These are phyloP conservation scores for Tremellales sp. DNA, from an alignment of 1,284 basidiomycete species.

Conservation along the genomic window DNA sequence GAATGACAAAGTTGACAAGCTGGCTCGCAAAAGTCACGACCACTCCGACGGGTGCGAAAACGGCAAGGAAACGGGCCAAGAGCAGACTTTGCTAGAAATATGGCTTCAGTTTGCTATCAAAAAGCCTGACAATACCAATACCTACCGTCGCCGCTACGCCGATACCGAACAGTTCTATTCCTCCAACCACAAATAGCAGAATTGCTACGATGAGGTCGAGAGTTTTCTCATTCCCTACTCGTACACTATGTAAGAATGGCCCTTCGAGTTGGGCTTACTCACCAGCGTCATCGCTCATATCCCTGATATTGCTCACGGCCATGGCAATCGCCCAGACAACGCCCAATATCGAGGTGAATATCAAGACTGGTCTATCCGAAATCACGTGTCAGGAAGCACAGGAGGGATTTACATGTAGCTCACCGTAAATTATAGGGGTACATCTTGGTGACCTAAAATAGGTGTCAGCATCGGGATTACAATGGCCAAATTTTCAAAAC, in stretches of 20 bases:
- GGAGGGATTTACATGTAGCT: neutral
- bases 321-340: slow-evolving; percentile 35
- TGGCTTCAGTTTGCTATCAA: neutral
- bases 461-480: neutral
- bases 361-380: slow-evolving; percentile 20
- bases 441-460: slow-evolving; percentile 18
- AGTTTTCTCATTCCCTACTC: slow-evolving; percentile 11
- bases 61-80: slow-evolving; percentile 58
- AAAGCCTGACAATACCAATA: slow-evolving; percentile 10
- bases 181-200: slow-evolving; percentile 52
- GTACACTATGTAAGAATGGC: slow-evolving; percentile 8
- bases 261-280: neutral
- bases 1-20: slow-evolving; percentile 58
- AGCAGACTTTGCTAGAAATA: slow-evolving; percentile 57
- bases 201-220: slow-evolving; percentile 31
- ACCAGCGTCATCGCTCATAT: slow-evolving; percentile 22
- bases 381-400: neutral
- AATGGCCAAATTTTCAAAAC: neutral
- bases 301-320: slow-evolving; percentile 25
- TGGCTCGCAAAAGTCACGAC: slow-evolving; percentile 57
- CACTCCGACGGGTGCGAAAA: slow-evolving; percentile 55
- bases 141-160: slow-evolving; percentile 57
- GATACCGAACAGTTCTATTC: slow-evolving; percentile 60
- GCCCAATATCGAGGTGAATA: slow-evolving; percentile 31
- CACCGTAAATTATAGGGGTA: slow-evolving; percentile 36